A percentile compares a stretch with the other conserved stretches of the same genome.
These are phyloP conservation scores for Citrus sp. DNA, from an alignment of 345 rosid species.

Conservation along the genomic window DNA sequence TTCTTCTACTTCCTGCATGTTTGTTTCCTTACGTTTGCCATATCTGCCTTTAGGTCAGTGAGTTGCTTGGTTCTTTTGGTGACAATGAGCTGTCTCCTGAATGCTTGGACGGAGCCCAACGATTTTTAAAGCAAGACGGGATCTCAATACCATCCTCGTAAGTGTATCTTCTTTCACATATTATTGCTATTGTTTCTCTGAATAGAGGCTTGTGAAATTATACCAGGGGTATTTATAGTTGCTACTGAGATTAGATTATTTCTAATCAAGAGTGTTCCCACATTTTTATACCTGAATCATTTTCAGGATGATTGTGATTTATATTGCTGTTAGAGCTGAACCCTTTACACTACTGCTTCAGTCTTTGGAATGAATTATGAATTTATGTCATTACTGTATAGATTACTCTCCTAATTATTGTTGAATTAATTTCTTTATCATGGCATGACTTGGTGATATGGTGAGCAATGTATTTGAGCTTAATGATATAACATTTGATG, in stretches of 20 bases:
- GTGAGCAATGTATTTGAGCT: neutral
- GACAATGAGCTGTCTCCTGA: conserved; percentile 99
- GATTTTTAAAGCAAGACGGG: conserved; percentile 87
- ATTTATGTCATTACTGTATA: neutral
- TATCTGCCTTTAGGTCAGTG: conserved; percentile 69
- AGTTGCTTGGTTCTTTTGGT: conserved; percentile 93
- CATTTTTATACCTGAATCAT: neutral
- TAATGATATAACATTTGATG: neutral
- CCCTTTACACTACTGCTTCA: neutral
- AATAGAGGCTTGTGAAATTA: neutral
- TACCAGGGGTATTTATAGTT: neutral
- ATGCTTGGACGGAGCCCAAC: conserved; percentile 99
- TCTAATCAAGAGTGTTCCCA: too few species aligned
- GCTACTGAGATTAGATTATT: neutral
- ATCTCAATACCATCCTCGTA: conserved; percentile 97
- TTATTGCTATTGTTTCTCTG: neutral
- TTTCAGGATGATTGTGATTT: neutral
- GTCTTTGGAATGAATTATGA: neutral
- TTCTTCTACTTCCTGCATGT: neutral
- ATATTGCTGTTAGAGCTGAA: neutral
- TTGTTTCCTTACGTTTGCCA: conserved; percentile 15
- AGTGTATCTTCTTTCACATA: conserved; percentile 28
- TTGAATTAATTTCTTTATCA: neutral
- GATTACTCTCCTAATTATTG: neutral
- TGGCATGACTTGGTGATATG: neutral